phyloP scores from a whole-genome alignment of 495 filamentous ascomycete species.

The Zalerion maritima region DNA sequence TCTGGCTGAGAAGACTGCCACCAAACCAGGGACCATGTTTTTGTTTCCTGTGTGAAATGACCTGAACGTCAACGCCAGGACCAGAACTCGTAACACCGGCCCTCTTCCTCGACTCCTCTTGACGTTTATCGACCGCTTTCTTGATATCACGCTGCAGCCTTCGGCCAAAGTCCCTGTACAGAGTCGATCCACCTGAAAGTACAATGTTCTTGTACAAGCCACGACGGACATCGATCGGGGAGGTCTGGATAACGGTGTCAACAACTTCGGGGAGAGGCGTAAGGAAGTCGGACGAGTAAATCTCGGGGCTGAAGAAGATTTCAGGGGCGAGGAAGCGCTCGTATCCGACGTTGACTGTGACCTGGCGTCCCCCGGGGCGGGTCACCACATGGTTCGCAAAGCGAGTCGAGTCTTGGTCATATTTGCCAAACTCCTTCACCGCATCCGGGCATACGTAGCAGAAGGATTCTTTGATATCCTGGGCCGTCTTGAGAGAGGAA shows the following conservation, averaged over 20 bases:
- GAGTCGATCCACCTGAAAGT: constrained; percentile 84
- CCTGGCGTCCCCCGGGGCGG: constrained; percentile 71
- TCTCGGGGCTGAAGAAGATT: constrained; percentile 99
- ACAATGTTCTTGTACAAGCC: constrained; percentile 99
- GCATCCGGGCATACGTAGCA: constrained; percentile 98
- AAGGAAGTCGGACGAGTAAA: constrained; percentile 95
- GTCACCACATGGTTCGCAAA: constrained; percentile 80
- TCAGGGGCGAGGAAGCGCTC: constrained; percentile 96
- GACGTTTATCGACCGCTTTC: constrained; percentile 64
- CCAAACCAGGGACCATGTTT: constrained; percentile 97
- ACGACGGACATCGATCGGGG: constrained; percentile 90
- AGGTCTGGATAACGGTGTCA: constrained; percentile 91
- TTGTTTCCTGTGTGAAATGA: constrained; percentile 92
- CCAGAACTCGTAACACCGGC: constrained; percentile 87
- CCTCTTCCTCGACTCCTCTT: constrained; percentile 54
- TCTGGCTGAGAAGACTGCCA: constrained; percentile 89
- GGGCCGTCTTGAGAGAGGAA: constrained; percentile 90
- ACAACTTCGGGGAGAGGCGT: constrained; percentile 89
- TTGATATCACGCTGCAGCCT: constrained; percentile 92
- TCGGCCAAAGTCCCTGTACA: constrained; percentile 95
- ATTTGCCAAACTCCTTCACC: constrained; percentile 89
- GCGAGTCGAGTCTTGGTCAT: constrained; percentile 78
- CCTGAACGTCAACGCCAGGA: constrained; percentile 85
- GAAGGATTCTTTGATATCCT: constrained; percentile 94
- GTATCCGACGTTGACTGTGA: constrained; percentile 86